A percentile compares a stretch with the other conserved stretches of the same genome.
phyloP scores from a whole-genome alignment of 192 early-diverging fungal species.

The Rhizophagus prolifer region DNA sequence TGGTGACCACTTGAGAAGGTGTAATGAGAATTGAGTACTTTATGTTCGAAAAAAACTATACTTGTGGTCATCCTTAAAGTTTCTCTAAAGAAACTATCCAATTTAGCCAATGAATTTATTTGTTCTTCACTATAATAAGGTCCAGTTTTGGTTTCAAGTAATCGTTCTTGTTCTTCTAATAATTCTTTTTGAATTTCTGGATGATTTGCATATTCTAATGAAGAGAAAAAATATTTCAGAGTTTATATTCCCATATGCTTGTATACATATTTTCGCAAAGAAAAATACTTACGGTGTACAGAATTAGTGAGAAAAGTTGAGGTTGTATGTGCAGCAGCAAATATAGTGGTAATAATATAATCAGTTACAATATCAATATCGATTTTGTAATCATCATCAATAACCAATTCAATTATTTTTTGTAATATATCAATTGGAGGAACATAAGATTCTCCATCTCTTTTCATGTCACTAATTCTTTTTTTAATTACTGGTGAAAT shows the following conservation, averaged over 20 bases:
- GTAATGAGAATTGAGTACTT: neutral
- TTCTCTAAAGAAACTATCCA: constrained; percentile 14
- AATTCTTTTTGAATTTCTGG: constrained; percentile 8
- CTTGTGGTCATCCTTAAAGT: neutral
- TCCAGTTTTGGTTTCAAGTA: neutral
- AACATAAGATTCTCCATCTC: neutral
- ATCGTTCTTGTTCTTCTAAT: constrained; percentile 10
- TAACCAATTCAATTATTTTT: neutral
- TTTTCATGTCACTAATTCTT: neutral
- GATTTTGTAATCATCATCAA: neutral
- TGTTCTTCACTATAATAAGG: neutral
- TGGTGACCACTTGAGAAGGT: constrained; percentile 10
- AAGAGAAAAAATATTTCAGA: neutral
- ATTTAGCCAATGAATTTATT: neutral
- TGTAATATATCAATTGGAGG: neutral
- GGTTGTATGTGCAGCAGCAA: neutral
- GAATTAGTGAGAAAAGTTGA: neutral
- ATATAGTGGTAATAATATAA: neutral
- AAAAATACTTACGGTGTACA: neutral
- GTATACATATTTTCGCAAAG: neutral
- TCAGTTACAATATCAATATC: neutral
- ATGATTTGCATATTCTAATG: neutral
- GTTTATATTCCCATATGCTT: no score
- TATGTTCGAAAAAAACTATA: neutral
- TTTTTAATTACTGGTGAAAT: neutral